Evolutionary conservation across 192 early-diverging fungal species (phyloP), one percentile per base, ranked within the genome.

Genomic region (Podila verticillata): DNA sequence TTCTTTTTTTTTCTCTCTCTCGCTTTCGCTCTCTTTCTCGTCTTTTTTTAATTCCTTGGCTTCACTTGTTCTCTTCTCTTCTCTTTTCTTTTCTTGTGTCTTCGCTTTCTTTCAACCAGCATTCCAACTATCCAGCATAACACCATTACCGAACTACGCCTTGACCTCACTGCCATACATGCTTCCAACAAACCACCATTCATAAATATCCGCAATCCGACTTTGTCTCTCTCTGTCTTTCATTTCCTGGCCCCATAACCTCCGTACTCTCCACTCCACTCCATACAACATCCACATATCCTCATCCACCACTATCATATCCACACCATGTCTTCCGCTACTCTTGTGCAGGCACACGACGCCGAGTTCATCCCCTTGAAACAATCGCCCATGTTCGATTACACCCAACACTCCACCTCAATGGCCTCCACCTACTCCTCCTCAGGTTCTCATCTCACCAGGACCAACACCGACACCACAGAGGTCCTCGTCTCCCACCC

Each of bases 401-500:
- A 24, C 24, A n/a, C 51, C 4, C 51, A 54, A 5, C 51, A 54
- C 22, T 54, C 51, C 22, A 54, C 13, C 10, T 54, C 51, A n/a
- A 54, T 54, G n/a, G n/a, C 51, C 24, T 54, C 51, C 20, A 54
- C 51, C 51, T 54, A 54, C 51, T 54, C 51, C n/a, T 54, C 51
- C 6, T 24, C n/a, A 19, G 51, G 24, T 9, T 54, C 51, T 2
- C 51, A 54, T 54, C 51, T 54, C 51, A 54, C 51, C 51, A 54
- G 51, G 51, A 26, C 24, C 51, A 54, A 54, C 51, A 54, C 51
- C 5, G 51, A 54, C 51, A 24, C 51, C n/a, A 54, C 51, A 13
- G 75, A 79, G 6, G 31, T 72, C 12, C 44, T 79, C 9, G 48
- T 79, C 19, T 72, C 77, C 2, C 58, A 66, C 5, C 77, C 65